Evolutionary conservation across 2,329 filamentous ascomycete species (phyloP).

Genomic region (Beauveria brongniartii): DNA sequence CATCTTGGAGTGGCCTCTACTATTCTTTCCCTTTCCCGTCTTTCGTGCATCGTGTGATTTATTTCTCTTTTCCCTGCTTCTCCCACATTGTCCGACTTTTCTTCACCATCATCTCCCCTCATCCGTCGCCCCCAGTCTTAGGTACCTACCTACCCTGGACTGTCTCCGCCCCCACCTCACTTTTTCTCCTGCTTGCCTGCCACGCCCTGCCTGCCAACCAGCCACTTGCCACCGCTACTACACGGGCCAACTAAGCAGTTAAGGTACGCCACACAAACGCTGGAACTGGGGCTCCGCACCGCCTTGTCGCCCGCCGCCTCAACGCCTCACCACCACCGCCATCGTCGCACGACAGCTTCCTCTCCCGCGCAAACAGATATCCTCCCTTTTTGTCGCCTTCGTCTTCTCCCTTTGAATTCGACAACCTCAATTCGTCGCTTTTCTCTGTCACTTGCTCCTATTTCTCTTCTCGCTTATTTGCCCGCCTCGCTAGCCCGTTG

Average conservation of each 20-base stretch:
- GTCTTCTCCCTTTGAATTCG: background rate
- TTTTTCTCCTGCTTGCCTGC: too few species aligned
- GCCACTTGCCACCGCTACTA: too few species aligned
- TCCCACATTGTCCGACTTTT: background rate
- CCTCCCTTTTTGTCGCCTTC: background rate
- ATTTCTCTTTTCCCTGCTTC: background rate
- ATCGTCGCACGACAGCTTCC: conserved; percentile 3
- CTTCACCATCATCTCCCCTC: background rate
- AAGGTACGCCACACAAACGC: background rate
- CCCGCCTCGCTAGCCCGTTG: conserved; percentile 10
- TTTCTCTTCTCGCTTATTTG: background rate
- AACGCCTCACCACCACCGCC: background rate
- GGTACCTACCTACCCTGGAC: background rate
- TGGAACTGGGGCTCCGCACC: background rate
- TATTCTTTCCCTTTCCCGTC: background rate
- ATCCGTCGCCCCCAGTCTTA: background rate
- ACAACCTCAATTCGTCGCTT: background rate
- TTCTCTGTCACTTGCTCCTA: background rate
- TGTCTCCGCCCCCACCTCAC: conserved; percentile 3
- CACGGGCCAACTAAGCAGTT: too few species aligned
- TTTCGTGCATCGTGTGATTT: background rate
- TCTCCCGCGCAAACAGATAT: conserved; percentile 2
- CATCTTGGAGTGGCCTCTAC: background rate
- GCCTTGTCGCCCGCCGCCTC: background rate
- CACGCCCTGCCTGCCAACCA: too few species aligned